These are phyloP conservation scores for Aspergillus fischeri DNA, from an alignment of 2,329 filamentous ascomycete genomes.

Conservation along the genomic window DNA sequence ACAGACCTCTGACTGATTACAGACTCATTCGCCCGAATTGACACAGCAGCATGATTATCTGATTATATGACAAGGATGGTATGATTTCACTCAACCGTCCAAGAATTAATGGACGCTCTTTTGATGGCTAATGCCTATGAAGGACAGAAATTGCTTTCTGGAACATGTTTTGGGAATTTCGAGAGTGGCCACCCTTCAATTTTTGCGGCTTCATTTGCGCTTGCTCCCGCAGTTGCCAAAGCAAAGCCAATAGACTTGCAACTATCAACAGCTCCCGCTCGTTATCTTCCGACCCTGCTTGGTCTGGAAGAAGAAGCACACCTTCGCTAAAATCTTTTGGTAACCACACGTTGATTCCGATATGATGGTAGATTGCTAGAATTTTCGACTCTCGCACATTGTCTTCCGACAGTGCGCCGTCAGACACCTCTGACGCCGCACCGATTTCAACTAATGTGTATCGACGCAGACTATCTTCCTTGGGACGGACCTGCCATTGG, in stretches of 20 bases:
- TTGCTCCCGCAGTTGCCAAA: constrained; percentile 2
- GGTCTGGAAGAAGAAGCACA: constrained; percentile 2
- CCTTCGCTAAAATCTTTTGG: constrained; percentile 6
- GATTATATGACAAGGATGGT: constrained; percentile 20
- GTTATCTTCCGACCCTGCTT: not conserved
- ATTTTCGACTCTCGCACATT: not conserved
- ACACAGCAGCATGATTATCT: constrained; percentile 27
- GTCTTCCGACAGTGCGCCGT: not conserved
- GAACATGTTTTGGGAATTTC: constrained; percentile 1
- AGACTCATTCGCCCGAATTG: constrained; percentile 21
- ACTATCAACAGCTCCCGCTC: constrained; percentile 1
- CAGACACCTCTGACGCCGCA: not conserved
- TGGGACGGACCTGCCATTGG: constrained; percentile 8
- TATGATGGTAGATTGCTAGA: constrained; percentile 6
- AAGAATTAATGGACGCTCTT: not conserved
- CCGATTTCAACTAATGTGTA: constrained; percentile 4
- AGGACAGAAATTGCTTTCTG: not conserved
- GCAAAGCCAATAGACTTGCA: constrained; percentile 3
- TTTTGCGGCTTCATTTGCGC: not conserved
- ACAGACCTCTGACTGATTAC: not conserved
- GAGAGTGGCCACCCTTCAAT: not conserved
- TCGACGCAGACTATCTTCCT: constrained; percentile 4
- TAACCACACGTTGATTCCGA: constrained; percentile 4
- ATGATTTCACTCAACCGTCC: not conserved
- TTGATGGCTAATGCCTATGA: not conserved